A percentile compares a stretch with the other conserved stretches of the same genome.
These are phyloP conservation scores for Cymbopogon citratus DNA, from an alignment of 176 grass and related monocot genomes.

Conservation along the genomic window DNA sequence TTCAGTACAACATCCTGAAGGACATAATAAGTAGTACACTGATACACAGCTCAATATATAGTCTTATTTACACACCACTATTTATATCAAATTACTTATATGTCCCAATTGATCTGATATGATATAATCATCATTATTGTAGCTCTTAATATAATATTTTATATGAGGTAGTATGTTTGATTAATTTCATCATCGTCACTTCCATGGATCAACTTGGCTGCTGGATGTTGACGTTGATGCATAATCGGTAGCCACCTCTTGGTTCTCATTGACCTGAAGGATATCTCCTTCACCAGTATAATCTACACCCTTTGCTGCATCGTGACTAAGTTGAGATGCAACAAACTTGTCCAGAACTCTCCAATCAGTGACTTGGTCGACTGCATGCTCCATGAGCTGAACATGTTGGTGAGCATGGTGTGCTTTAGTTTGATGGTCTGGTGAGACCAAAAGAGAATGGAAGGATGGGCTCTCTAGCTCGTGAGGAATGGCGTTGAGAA, in stretches of 20 bases:
- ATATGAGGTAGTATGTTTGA: constrained; percentile 30
- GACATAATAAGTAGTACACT: constrained; percentile 27
- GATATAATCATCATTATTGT: constrained; percentile 36
- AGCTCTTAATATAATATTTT: constrained; percentile 31
- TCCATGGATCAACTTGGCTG: constrained; percentile 91
- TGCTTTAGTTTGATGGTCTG: constrained; percentile 29
- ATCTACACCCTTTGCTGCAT: constrained; percentile 44
- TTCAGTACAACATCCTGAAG: constrained; percentile 28
- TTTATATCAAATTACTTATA: constrained; percentile 36
- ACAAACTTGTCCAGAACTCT: constrained; percentile 95
- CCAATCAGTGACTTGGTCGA: constrained; percentile 63
- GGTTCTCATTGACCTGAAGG: constrained; percentile 66
- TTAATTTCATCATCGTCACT: constrained; percentile 39
- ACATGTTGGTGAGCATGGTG: constrained; percentile 39
- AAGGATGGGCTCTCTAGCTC: constrained; percentile 61
- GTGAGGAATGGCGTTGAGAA: constrained; percentile 51
- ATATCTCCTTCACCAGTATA: constrained; percentile 50
- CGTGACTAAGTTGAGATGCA: constrained; percentile 85
- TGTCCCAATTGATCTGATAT: constrained; percentile 33
- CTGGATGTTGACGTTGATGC: constrained; percentile 78
- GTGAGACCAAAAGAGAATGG: constrained; percentile 46
- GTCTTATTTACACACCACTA: constrained; percentile 37
- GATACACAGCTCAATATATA: constrained; percentile 23
- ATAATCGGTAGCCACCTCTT: constrained; percentile 53
- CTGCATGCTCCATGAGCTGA: constrained; percentile 45